Evolutionary conservation across 2,329 filamentous ascomycete species (phyloP).

Genomic region (Hypomyces rosellus): DNA sequence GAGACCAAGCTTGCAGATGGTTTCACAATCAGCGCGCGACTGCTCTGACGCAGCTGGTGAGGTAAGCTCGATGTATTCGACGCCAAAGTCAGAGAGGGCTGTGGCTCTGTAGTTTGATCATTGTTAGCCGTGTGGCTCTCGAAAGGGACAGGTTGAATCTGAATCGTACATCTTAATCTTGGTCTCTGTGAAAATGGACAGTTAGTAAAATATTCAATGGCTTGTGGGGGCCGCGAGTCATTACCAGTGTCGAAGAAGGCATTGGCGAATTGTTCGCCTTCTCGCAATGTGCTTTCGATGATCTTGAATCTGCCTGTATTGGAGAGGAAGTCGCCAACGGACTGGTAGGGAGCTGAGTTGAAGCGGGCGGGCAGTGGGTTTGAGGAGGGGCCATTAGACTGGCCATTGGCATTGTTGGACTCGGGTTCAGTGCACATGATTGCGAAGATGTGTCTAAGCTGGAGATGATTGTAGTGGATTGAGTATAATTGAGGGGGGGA

Average conservation of each 20-base stretch:
- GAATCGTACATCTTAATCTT: conserved; percentile 18
- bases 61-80: conserved; percentile 59
- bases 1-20: conserved; percentile 89
- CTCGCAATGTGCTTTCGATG: conserved; percentile 20
- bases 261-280: conserved; percentile 36
- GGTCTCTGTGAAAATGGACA: conserved; percentile 10
- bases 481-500: no score
- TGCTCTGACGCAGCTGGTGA: conserved; percentile 80
- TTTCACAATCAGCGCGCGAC: conserved; percentile 78
- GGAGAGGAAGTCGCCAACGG: conserved; percentile 37
- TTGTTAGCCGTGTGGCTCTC: not conserved
- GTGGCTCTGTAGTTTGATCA: conserved; percentile 11
- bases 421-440: no score
- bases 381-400: no score
- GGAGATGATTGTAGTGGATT: no score
- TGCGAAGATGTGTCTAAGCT: no score
- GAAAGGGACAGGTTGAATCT: not conserved
- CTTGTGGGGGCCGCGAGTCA: no score
- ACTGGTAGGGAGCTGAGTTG: not conserved
- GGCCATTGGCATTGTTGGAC: no score
- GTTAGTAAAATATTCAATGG: no score
- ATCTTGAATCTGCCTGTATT: conserved; percentile 17
- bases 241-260: conserved; percentile 63
- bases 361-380: no score
- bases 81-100: conserved; percentile 49